phyloP scores from a whole-genome alignment of 2,329 filamentous ascomycete species.

The Ceratocystiopsis minuta region DNA sequence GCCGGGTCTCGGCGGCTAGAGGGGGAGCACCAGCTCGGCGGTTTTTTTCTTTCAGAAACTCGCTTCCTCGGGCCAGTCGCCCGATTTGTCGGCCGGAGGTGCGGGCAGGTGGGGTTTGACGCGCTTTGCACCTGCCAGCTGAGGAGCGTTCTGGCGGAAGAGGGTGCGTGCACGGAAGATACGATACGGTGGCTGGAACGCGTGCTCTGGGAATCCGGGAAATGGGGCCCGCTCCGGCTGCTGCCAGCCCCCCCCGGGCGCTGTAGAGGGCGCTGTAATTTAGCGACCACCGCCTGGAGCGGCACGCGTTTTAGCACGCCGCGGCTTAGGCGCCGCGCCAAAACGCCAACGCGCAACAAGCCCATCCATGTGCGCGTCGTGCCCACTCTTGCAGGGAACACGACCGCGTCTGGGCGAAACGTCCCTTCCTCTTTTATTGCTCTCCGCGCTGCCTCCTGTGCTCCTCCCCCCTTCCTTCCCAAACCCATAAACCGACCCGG shows the following conservation, averaged over 20 bases:
- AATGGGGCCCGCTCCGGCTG: no score
- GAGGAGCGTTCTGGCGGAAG: no score
- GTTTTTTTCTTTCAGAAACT: background rate
- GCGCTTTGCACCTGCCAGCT: slow-evolving; percentile 1
- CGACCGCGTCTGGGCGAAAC: slow-evolving; percentile 8
- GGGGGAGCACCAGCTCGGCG: background rate
- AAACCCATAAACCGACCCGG: background rate
- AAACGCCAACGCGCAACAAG: slow-evolving; percentile 10
- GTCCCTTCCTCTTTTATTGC: slow-evolving; percentile 6
- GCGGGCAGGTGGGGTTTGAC: slow-evolving; percentile 6
- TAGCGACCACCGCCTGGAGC: no score
- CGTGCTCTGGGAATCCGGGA: no score
- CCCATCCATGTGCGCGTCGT: slow-evolving; percentile 7
- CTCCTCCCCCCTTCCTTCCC: background rate
- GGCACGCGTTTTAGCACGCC: background rate
- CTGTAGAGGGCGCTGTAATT: no score
- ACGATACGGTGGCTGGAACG: no score
- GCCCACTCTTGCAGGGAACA: slow-evolving; percentile 7
- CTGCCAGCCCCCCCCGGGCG: no score
- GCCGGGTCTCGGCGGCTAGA: slow-evolving; percentile 7
- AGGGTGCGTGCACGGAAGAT: no score
- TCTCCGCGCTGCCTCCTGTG: background rate
- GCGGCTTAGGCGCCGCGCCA: slow-evolving; percentile 5
- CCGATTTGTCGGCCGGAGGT: background rate
- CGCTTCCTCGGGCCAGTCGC: background rate